Evolutionary conservation across 306 rosid species (phyloP), one percentile per base, ranked within the genome.

Genomic region (Prosopis cineraria): DNA sequence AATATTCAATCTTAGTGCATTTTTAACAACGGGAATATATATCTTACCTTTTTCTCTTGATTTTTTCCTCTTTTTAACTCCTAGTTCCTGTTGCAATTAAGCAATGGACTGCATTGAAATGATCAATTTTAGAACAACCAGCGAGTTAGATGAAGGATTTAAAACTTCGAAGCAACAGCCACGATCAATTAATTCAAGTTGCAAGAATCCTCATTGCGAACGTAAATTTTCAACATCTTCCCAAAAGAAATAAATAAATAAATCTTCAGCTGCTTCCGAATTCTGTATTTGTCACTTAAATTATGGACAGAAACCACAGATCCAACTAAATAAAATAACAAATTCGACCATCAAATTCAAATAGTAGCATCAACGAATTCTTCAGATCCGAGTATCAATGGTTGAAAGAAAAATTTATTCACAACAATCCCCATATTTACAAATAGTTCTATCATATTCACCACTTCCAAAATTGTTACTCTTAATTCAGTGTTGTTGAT

Each of bases 401-500:
- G 9, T 60, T 5, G 58, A 39, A 65, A 41, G 53, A 33, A 80
- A 62, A 8, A 43, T 11, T 30, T 36, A 75, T 29, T 74, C 19
- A 80, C 73, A 68, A 19, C 12, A 17, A 7, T 10, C 19, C n/a
- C 44, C 34, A 58, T 14, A 56, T 67, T 56, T 56, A 80, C 80
- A 74, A 52, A 27, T 0, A 20, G 41, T 4, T n/a, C 29, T 55
- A 10, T 6, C 4, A 33, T 45, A 36, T 59, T 7, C 31, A 50
- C 74, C 53, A 40, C 25, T 37, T 13, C 71, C 7, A 36, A 31
- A 62, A 62, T 62, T 13, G 13, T 29, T 59, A 12, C 13, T 33
- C 41, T 5, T 13, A 25, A 31, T 12, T 59, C 29, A 58, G 34
- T 27, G 12, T 11, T 24, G 12, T 52, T 59, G 52, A 59, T 30